Evolutionary conservation across 257 asterid species (phyloP), one percentile per base, ranked within the genome.

Genomic region (Henckelia pumila): DNA sequence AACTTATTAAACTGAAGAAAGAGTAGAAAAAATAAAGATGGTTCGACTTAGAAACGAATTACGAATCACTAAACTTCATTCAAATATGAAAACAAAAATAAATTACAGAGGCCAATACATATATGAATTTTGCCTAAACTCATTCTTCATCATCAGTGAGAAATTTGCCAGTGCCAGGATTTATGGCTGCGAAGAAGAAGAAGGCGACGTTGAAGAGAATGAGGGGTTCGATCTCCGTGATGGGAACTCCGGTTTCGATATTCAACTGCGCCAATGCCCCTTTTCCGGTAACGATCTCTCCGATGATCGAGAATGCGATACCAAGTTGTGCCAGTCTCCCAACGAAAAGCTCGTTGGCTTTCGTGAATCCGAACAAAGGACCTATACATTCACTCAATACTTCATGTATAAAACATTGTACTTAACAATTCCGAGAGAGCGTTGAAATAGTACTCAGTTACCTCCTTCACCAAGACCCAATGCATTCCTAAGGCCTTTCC

Each of bases 391-490:
- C n/a, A n/a, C n/a, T n/a, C n/a, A n/a, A n/a, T n/a, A n/a, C n/a
- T n/a, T n/a, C n/a, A n/a, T n/a, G n/a, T n/a, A n/a, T n/a, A n/a
- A n/a, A n/a, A n/a, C n/a, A n/a, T n/a, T n/a, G n/a, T n/a, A n/a
- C n/a, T n/a, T n/a, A n/a, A n/a, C 1, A 10, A 35, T 35, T 35
- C 9, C 44, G 44, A 35, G 37, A 32, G 44, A 35, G 47, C 47
- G 14, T 22, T 29, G 53, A 21, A 20, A 8, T 32, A 20, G 3
- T 35, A 19, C 55, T 62, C 20, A 21, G 6, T 61, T 71, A 83
- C 85, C 82, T 76, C 94, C 87, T 23, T 82, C 86, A 23, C 78
- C 85, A 7, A 92, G 91, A 1, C 98, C 98, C 52, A 92, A 37
- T 19, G 95, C 97, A 5, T 85, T 4, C 60, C 92, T 69, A 11